These are phyloP conservation scores for Vickermania ingenoplastis DNA, from an alignment of 208 protist genomes.

Conservation along the genomic window DNA sequence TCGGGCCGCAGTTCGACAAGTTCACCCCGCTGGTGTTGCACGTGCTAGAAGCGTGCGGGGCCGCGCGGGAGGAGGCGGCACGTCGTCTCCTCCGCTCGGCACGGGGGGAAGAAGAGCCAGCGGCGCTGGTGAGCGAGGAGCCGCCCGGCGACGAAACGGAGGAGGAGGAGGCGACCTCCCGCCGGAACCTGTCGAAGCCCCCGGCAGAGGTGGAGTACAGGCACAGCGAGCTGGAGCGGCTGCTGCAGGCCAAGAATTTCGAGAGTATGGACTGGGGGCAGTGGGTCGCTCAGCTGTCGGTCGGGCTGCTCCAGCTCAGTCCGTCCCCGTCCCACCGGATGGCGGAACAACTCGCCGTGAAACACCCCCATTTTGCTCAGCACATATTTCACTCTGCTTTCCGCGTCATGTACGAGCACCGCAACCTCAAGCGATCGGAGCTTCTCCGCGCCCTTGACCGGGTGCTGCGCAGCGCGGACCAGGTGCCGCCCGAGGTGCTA, in stretches of 20 bases:
- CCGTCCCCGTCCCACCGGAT: constrained; percentile 64
- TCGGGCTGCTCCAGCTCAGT: constrained; percentile 77
- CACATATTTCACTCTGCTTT: constrained; percentile 86
- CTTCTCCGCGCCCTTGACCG: constrained; percentile 43
- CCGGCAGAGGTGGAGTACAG: neutral
- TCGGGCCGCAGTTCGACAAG: constrained; percentile 77
- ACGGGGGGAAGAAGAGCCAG: constrained; percentile 3
- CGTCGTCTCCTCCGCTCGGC: constrained; percentile 22
- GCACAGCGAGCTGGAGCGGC: constrained; percentile 24
- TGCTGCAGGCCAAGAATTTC: constrained; percentile 41
- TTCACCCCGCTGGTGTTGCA: constrained; percentile 65
- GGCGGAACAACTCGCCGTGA: constrained; percentile 63
- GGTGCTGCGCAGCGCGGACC: constrained; percentile 62
- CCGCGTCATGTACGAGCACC: constrained; percentile 70
- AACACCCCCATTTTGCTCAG: constrained; percentile 83
- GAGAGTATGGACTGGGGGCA: constrained; percentile 72
- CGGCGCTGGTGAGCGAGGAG: neutral
- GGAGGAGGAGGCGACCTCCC: neutral
- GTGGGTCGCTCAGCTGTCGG: constrained; percentile 73
- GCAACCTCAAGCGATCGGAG: constrained; percentile 22
- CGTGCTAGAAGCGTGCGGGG: constrained; percentile 50
- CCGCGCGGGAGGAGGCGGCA: constrained; percentile 35
- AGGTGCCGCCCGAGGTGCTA: constrained; percentile 84
- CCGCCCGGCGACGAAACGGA: neutral
- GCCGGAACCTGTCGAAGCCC: neutral